phyloP scores from a whole-genome alignment of 1,139 yeast species.

The Blastobotrys persicus region DNA sequence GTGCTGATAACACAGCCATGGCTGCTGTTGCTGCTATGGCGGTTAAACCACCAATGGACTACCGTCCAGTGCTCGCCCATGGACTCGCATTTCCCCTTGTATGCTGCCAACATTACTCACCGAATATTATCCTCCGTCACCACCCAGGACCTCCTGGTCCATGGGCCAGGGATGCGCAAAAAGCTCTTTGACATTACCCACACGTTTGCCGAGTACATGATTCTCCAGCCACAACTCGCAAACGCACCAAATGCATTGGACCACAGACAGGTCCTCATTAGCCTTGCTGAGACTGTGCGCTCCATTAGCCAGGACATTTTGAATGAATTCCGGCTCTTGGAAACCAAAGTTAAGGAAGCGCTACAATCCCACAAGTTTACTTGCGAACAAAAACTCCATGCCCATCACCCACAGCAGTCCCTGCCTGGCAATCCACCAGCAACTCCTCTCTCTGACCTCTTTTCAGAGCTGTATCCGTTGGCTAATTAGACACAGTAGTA shows the following conservation, averaged over 20 bases:
- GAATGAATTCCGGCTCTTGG: constrained; percentile 3
- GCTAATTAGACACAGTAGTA: no score
- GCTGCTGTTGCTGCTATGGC: constrained; percentile 18
- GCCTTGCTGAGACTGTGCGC: not conserved
- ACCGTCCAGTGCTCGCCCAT: not conserved
- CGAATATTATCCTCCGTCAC: constrained; percentile 16
- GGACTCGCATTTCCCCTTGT: constrained; percentile 15
- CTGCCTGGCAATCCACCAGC: no score
- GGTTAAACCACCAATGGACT: constrained; percentile 11
- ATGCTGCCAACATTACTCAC: constrained; percentile 14
- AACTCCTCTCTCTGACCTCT: no score
- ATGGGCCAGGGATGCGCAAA: constrained; percentile 22
- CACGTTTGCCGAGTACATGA: constrained; percentile 15
- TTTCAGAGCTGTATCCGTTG: no score
- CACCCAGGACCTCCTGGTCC: constrained; percentile 18
- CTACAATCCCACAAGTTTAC: no score
- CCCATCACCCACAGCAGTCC: no score
- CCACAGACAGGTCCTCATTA: not conserved
- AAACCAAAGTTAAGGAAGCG: constrained; percentile 1
- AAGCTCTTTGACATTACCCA: constrained; percentile 20
- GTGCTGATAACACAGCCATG: constrained; percentile 21
- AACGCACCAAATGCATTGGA: no score
- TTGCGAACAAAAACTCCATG: no score
- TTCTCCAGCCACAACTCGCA: constrained; percentile 10
- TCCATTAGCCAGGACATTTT: constrained; percentile 1